Base-by-base conservation (phyloP, 352 stramenopile species). In the Globisporangium solare region DNA sequence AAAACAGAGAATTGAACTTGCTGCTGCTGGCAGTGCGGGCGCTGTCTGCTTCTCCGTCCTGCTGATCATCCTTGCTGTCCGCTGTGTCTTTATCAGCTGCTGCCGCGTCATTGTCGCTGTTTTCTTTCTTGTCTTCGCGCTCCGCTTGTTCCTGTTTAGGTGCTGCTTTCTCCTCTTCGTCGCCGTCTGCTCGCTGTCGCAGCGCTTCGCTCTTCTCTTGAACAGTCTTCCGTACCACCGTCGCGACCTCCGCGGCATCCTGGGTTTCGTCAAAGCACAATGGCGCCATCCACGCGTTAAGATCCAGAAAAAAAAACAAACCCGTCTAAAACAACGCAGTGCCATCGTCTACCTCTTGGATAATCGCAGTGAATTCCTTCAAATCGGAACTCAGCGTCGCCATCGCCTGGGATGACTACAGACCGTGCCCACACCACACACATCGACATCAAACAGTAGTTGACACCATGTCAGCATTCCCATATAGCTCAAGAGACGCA, bases 301-400 rank as follows among this genome's bases (percentile, higher is more conserved):
- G 22, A 52, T 13, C 22, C 2, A 17, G 24, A 1, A 41, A 11
- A 2, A 21, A 6, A 3, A 37, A 22, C 8, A 18, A 18, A 35
- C n/a, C 35, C 24, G 5, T 27, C 5, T 27, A 27, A 2, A 27
- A 27, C n/a, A 5, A 27, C 24, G 24, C 24, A 27, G 24, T 7
- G 39, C 8, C 54, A 15, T 11, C 27, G 7, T 35, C n/a, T n/a
- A 74, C 73, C 57, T 86, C 79, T 57, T 88, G 79, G 18, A 90
- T 71, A 51, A 86, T 84, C 27, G 77, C 56, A 35, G 70, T 73
- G 35, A 90, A 90, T 27, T 90, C 79, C 61, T 84, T 79, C 18
- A 90, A 56, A 53, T 90, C 79, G 10, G 79, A 82, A 54, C 73
- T 88, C 39, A 90, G 62, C n/a, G 75, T 90, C 56, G 67, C 76